Conservation (phyloP, 2,329 filamentous ascomycete species). For the Didymella pinodella region DNA sequence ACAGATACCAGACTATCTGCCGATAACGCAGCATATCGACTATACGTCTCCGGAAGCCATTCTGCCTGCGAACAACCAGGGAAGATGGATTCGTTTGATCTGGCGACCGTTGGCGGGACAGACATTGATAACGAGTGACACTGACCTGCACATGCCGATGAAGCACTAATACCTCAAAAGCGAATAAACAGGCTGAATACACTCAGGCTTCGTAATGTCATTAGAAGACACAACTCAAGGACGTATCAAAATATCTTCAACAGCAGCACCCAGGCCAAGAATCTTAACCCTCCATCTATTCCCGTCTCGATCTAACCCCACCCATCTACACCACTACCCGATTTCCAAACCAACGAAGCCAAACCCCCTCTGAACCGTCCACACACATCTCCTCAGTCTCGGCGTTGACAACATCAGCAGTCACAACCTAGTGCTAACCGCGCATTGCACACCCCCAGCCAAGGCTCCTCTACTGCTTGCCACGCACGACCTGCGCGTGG, state of each 20-base stretch:
- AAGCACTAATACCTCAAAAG: background rate
- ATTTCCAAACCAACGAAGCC: background rate
- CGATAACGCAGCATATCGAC: background rate
- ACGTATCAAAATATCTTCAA: no score
- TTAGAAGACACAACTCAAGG: background rate
- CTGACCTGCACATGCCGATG: background rate
- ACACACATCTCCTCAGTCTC: background rate
- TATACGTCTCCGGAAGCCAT: background rate
- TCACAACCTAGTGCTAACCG: background rate
- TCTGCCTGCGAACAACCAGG: background rate
- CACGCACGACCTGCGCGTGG: slow-evolving; percentile 1
- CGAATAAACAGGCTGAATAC: no score
- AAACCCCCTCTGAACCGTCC: background rate
- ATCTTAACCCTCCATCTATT: background rate
- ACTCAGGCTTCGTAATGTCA: background rate
- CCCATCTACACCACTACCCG: background rate
- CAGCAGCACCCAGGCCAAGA: background rate
- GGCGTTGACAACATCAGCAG: background rate
- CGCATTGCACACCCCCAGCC: background rate
- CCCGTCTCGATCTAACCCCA: background rate
- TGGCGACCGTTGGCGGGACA: background rate
- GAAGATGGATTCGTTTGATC: background rate
- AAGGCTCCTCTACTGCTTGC: background rate
- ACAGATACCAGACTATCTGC: background rate
- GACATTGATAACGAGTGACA: background rate